Evolutionary conservation across 805 yeast genomes (phyloP).

Genomic region (Lipomyces lipofer): DNA sequence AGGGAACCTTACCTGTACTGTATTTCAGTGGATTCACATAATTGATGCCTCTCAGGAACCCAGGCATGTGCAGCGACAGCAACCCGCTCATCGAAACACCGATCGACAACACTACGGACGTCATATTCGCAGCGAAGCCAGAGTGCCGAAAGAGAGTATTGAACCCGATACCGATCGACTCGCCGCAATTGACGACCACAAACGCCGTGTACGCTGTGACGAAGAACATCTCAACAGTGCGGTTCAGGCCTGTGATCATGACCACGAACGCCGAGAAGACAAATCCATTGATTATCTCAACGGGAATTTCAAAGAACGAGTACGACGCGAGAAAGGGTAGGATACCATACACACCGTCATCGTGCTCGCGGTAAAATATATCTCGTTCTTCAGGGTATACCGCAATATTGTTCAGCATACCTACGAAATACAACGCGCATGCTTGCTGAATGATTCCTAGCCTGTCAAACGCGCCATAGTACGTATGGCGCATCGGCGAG

Average conservation of each 20-base stretch:
- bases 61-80: constrained; percentile 74
- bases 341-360: constrained; percentile 68
- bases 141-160: constrained; percentile 71
- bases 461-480: constrained; percentile 59
- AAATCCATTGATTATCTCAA: constrained; percentile 60
- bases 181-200: constrained; percentile 70
- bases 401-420: constrained; percentile 75
- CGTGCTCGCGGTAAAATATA: constrained; percentile 75
- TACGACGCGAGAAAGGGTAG: constrained; percentile 63
- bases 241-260: constrained; percentile 70
- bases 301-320: constrained; percentile 63
- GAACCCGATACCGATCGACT: constrained; percentile 78
- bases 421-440: constrained; percentile 70
- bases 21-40: constrained; percentile 78
- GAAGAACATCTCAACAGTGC: constrained; percentile 67
- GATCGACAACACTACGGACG: constrained; percentile 63
- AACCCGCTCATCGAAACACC: constrained; percentile 85
- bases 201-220: constrained; percentile 57
- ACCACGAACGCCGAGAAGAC: constrained; percentile 63
- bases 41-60: constrained; percentile 66
- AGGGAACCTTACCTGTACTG: constrained; percentile 34
- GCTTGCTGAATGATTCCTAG: constrained; percentile 76
- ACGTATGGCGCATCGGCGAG: constrained; percentile 54
- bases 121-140: constrained; percentile 76
- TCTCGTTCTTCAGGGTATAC: constrained; percentile 73